A percentile compares a stretch with the other conserved stretches of the same genome.
phyloP scores from a whole-genome alignment of 345 rosid species.

The Pelargonium nanum region DNA sequence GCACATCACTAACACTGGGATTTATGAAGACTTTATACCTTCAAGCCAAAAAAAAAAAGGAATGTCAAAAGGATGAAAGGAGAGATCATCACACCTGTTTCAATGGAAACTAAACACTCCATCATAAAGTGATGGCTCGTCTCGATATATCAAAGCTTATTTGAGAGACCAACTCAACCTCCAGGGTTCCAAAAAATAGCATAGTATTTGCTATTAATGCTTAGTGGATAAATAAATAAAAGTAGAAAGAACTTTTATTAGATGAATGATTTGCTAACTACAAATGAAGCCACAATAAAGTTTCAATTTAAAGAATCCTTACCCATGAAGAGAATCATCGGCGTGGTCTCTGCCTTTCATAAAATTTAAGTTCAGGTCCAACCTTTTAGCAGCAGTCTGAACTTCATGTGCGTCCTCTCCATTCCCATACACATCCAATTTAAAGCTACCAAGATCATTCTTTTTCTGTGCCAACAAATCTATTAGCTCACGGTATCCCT shows the following conservation, averaged over 20 bases:
- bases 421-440: conserved; percentile 86
- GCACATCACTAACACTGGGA: conserved; percentile 91
- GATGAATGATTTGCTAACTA: too few species aligned
- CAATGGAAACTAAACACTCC: neutral
- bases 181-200: too few species aligned
- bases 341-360: conserved; percentile 91
- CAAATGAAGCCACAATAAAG: too few species aligned
- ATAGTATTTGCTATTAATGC: too few species aligned
- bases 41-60: conserved; percentile 15
- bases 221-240: too few species aligned
- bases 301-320: conserved; percentile 11
- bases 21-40: conserved; percentile 98
- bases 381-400: conserved; percentile 54
- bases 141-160: neutral
- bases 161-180: too few species aligned
- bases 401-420: conserved; percentile 94
- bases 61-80: neutral
- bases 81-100: neutral
- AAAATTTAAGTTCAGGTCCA: conserved; percentile 70
- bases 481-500: conserved; percentile 88
- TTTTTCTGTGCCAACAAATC: conserved; percentile 75
- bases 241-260: too few species aligned
- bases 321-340: conserved; percentile 88
- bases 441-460: conserved; percentile 68
- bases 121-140: neutral